Evolutionary conservation across 148 eudicot genomes (phyloP).

Genomic region (Rhododendron henanense): DNA sequence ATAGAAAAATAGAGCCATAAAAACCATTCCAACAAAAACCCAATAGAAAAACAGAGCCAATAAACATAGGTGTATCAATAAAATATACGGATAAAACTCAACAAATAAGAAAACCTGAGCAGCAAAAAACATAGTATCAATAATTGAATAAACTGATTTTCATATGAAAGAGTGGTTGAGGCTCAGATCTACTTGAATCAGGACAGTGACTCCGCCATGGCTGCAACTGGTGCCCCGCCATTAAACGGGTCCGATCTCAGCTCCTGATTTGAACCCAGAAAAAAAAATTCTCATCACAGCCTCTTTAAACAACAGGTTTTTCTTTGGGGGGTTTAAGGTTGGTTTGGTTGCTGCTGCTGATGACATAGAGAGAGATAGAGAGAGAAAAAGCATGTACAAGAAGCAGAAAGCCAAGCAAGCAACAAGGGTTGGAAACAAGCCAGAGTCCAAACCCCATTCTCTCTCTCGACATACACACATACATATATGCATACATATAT

Average conservation of each 20-base stretch:
- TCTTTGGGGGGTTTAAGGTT: background rate
- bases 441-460: background rate
- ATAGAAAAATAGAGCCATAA: background rate
- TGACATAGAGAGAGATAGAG: too few species aligned
- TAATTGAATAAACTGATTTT: too few species aligned
- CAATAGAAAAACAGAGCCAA: background rate
- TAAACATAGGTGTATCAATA: too few species aligned
- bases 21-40: background rate
- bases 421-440: background rate
- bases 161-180: background rate
- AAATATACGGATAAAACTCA: too few species aligned
- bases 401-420: background rate
- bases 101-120: too few species aligned
- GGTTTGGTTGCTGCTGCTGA: background rate
- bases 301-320: background rate
- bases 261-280: background rate
- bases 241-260: background rate
- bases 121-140: too few species aligned
- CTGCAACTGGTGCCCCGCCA: background rate
- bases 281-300: background rate
- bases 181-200: background rate
- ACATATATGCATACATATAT: background rate
- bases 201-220: background rate
- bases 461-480: background rate
- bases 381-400: background rate